Conservation (phyloP, 2,329 filamentous ascomycete species). For the Cladorrhinum sp. region DNA sequence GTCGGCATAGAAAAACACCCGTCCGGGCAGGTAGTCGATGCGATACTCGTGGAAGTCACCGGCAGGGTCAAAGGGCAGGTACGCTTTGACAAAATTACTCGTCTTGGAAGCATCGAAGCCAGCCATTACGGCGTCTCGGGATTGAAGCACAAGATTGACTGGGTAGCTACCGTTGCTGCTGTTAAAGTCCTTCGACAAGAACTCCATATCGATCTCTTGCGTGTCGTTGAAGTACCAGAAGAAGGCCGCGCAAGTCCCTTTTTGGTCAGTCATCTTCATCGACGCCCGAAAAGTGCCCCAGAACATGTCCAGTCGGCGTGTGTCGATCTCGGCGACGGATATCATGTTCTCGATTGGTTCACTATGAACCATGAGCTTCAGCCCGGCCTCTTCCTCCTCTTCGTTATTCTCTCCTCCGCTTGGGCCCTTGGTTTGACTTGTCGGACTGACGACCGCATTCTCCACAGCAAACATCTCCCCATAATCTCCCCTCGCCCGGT, state of each 20-base stretch:
- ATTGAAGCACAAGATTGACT: slow-evolving; percentile 75
- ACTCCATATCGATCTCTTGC: slow-evolving; percentile 79
- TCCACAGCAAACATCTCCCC: slow-evolving; percentile 59
- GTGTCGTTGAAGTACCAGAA: slow-evolving; percentile 75
- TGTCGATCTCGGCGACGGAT: slow-evolving; percentile 62
- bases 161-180: slow-evolving; percentile 48
- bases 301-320: slow-evolving; percentile 58
- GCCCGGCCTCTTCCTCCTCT: slow-evolving; percentile 45
- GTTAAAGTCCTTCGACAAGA: slow-evolving; percentile 65
- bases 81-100: slow-evolving; percentile 53
- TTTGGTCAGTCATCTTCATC: slow-evolving; percentile 59
- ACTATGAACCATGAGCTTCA: slow-evolving; percentile 56
- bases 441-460: slow-evolving; percentile 48
- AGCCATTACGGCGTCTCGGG: slow-evolving; percentile 52
- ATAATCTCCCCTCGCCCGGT: slow-evolving; percentile 58
- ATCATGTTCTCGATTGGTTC: slow-evolving; percentile 50
- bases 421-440: slow-evolving; percentile 34
- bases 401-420: too few species aligned
- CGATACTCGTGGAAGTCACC: slow-evolving; percentile 72
- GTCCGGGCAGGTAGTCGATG: slow-evolving; percentile 65
- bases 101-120: slow-evolving; percentile 64
- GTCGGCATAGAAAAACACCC: slow-evolving; percentile 69
- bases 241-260: slow-evolving; percentile 73
- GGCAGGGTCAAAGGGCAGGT: slow-evolving; percentile 65
- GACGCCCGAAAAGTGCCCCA: slow-evolving; percentile 68